A percentile compares a stretch with the other conserved stretches of the same genome.
phyloP scores from a whole-genome alignment of 164 flowering plant genomes.

The Tetrastigma voinierianum region DNA sequence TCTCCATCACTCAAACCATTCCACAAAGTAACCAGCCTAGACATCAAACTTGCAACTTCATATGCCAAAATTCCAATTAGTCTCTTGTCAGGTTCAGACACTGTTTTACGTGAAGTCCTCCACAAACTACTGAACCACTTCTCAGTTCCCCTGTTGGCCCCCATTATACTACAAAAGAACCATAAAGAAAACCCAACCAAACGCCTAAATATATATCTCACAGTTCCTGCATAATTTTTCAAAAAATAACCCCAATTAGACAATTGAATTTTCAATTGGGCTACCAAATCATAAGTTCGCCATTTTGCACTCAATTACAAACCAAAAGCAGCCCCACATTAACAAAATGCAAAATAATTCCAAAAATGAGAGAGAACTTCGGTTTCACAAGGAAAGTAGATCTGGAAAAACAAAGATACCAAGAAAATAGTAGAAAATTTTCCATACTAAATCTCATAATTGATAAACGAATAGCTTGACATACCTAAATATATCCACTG shows the following conservation, averaged over 20 bases:
- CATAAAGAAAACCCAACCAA: constrained; percentile 8
- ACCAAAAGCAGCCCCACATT: neutral
- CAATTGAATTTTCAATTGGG: neutral
- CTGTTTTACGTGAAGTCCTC: constrained; percentile 31
- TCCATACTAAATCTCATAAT: too few species aligned
- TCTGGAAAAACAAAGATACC: too few species aligned
- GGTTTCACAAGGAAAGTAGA: neutral
- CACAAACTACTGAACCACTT: constrained; percentile 50
- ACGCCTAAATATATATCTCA: constrained; percentile 2
- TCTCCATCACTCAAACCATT: constrained; percentile 37
- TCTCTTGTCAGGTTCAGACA: constrained; percentile 29
- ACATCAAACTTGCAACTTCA: constrained; percentile 62
- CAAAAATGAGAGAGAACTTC: neutral
- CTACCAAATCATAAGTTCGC: neutral
- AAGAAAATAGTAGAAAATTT: too few species aligned
- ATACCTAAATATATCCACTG: too few species aligned
- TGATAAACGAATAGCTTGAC: too few species aligned
- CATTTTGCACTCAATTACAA: neutral
- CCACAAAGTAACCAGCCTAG: constrained; percentile 56
- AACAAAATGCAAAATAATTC: neutral
- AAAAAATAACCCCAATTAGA: neutral
- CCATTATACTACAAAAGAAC: constrained; percentile 8
- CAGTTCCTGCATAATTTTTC: constrained; percentile 8
- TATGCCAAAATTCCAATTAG: constrained; percentile 54
- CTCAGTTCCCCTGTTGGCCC: constrained; percentile 25